Evolutionary conservation across 495 filamentous ascomycete genomes (phyloP), one percentile per base, ranked within the genome.

Genomic region (Xylaria intraflava): DNA sequence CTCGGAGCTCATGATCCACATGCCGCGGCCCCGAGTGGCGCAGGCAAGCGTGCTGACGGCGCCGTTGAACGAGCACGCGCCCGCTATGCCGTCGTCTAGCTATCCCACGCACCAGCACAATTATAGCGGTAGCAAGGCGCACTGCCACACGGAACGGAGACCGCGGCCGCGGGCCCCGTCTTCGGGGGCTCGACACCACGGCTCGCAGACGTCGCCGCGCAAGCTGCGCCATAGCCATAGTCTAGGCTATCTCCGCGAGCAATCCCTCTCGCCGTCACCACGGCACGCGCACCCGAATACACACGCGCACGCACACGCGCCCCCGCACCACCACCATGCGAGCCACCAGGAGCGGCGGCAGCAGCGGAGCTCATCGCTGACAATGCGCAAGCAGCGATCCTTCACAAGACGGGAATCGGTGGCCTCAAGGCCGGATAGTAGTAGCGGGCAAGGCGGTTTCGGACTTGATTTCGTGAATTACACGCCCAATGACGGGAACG

Each of bases 381-480:
- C 60, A 7, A 52, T 63, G 59, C 60, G 62, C 7, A 65, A 65
- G 48, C 61, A 60, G 11, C 61, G 60, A 19, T 60, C 56, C 6
- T 61, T 46, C 56, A 56, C 55, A 47, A 56, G 53, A 23, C 61
- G 49, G 27, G 62, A 62, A 36, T 51, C 56, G n/a, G 45, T 40
- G 20, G 24, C 2, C 2, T 17, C 39, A 3, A 50, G 23, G 30
- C n/a, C 43, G 36, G 53, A 50, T 17, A 52, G 46, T 3, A 51
- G 55, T 8, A 44, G 65, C 19, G 57, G 64, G 29, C 46, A 62
- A 14, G 57, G 59, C 16, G 51, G 53, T 3, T 72, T 73, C 24
- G 81, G n/a, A n/a, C n/a, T 86, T 36, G 83, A 82, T 1, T 98
- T 98, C 62, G 88, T 95, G 50, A 97, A 97, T 67, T 95, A 85